Conservation (phyloP, 2,329 filamentous ascomycete species). For the Atkinsonella texensis region DNA sequence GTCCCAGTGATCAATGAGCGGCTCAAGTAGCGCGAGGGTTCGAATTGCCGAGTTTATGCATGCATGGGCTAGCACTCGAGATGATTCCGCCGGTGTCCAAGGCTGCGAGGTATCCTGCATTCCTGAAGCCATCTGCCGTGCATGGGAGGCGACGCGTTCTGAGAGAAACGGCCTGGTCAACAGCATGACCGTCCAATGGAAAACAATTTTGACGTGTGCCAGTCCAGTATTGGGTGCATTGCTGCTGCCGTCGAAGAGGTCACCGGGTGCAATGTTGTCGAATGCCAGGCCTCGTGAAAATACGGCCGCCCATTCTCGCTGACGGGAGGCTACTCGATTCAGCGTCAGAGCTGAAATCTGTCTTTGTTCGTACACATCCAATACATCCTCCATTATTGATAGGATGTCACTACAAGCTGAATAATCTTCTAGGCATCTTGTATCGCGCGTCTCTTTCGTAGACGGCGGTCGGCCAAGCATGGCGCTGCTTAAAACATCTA, state of each 20-base stretch:
- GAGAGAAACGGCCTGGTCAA: conserved; percentile 20
- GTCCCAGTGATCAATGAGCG: conserved; percentile 17
- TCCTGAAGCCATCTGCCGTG: conserved; percentile 2
- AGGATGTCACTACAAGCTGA: conserved; percentile 1
- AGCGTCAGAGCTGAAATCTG: conserved; percentile 11
- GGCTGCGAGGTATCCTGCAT: background rate
- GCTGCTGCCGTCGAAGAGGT: background rate
- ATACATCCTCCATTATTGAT: conserved; percentile 19
- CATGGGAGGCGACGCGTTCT: conserved; percentile 13
- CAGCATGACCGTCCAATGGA: conserved; percentile 24
- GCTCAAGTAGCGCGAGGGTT: conserved; percentile 24
- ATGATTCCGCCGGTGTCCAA: conserved; percentile 1
- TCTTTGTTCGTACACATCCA: conserved; percentile 18
- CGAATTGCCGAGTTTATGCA: conserved; percentile 19
- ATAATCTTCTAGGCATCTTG: conserved; percentile 13
- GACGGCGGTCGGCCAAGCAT: conserved; percentile 16
- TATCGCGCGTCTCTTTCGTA: conserved; percentile 12
- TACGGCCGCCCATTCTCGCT: conserved; percentile 15
- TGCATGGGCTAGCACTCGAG: conserved; percentile 13
- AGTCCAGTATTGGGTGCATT: conserved; percentile 1
- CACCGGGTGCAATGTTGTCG: conserved; percentile 2
- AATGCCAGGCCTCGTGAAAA: conserved; percentile 15
- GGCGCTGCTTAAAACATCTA: conserved; percentile 16
- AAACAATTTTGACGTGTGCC: conserved; percentile 18
- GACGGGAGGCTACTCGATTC: conserved; percentile 15